These are phyloP conservation scores for Hypoxylon lienhwacheense DNA, from an alignment of 495 filamentous ascomycete species.

Conservation along the genomic window DNA sequence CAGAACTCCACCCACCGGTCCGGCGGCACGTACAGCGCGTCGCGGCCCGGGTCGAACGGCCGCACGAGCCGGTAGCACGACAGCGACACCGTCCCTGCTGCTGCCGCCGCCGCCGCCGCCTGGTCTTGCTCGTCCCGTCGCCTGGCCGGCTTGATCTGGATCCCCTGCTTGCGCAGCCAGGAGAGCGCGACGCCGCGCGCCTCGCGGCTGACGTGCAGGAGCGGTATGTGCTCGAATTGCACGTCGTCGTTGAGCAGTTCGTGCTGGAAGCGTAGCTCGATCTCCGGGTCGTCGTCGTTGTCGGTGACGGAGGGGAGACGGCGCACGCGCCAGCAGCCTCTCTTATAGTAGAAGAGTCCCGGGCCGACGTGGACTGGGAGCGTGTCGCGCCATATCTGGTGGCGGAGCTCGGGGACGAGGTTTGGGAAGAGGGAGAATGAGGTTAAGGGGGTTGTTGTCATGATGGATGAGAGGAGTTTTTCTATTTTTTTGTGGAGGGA, in stretches of 20 bases:
- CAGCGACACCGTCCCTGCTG: too few species aligned
- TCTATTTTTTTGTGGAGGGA: too few species aligned
- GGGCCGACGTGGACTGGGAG: background rate
- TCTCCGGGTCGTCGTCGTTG: background rate
- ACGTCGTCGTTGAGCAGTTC: background rate
- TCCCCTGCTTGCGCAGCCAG: background rate
- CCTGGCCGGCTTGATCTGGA: background rate
- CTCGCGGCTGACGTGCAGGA: constrained; percentile 1
- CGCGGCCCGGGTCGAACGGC: background rate
- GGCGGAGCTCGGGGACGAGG: background rate
- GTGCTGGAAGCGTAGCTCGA: background rate
- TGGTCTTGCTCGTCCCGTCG: too few species aligned
- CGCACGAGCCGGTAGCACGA: background rate
- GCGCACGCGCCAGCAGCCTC: background rate
- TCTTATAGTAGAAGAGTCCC: background rate
- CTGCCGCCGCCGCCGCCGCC: too few species aligned
- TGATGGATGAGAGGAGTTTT: too few species aligned
- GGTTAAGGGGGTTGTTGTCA: too few species aligned
- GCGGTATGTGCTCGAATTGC: background rate
- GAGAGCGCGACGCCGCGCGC: background rate
- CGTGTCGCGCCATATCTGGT: constrained; percentile 2
- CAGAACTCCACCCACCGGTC: background rate
- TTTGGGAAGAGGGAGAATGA: background rate
- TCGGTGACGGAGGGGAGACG: background rate
- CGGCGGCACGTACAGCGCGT: background rate